phyloP scores from a whole-genome alignment of 2,329 filamentous ascomycete species.

The Diaporthe longicolla region DNA sequence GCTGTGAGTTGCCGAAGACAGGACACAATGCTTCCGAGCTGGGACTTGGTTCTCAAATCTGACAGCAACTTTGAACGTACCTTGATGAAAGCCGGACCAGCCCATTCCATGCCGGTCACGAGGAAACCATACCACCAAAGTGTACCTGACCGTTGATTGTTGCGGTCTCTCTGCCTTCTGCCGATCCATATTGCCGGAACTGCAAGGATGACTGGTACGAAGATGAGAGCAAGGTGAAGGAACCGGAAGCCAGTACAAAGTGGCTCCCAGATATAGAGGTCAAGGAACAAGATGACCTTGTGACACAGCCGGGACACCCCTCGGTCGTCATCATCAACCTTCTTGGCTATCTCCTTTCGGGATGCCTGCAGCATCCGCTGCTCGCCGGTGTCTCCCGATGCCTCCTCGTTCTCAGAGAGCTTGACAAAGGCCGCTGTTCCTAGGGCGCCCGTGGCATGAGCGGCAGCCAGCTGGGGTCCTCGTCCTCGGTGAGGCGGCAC shows the following conservation, averaged over 20 bases:
- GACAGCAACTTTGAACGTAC: slow-evolving; percentile 57
- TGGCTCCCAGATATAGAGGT: slow-evolving; percentile 85
- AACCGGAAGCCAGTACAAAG: slow-evolving; percentile 90
- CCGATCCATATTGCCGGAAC: slow-evolving; percentile 89
- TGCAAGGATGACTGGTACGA: slow-evolving; percentile 87
- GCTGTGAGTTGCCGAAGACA: no score
- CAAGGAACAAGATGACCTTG: slow-evolving; percentile 75
- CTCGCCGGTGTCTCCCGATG: slow-evolving; percentile 78
- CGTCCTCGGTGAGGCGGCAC: slow-evolving; percentile 32
- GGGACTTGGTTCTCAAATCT: background rate
- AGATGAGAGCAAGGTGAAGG: slow-evolving; percentile 87
- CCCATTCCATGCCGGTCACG: slow-evolving; percentile 89
- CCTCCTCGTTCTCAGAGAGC: slow-evolving; percentile 69
- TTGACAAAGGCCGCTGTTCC: slow-evolving; percentile 71
- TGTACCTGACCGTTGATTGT: slow-evolving; percentile 84
- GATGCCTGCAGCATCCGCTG: slow-evolving; percentile 89
- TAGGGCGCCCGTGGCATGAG: slow-evolving; percentile 58
- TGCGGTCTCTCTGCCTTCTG: slow-evolving; percentile 69
- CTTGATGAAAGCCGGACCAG: slow-evolving; percentile 98
- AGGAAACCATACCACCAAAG: slow-evolving; percentile 96
- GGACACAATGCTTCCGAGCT: background rate
- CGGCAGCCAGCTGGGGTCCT: slow-evolving; percentile 54
- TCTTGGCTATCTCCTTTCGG: slow-evolving; percentile 80
- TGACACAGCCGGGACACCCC: slow-evolving; percentile 72
- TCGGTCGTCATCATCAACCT: slow-evolving; percentile 72